These are phyloP conservation scores for Peronospora belbahrii DNA, from an alignment of 352 stramenopile species.

Conservation along the genomic window DNA sequence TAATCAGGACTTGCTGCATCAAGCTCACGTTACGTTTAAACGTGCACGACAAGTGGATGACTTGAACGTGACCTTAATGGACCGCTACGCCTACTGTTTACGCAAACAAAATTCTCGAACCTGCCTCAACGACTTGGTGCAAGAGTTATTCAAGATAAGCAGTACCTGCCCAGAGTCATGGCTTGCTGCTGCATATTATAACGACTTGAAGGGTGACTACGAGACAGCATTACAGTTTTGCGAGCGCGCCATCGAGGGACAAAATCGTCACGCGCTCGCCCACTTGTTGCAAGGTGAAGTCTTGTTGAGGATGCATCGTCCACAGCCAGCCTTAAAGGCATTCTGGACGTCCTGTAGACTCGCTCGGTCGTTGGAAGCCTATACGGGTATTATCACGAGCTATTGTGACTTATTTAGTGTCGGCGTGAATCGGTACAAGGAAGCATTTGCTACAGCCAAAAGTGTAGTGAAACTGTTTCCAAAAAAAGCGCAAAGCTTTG, in stretches of 20 bases:
- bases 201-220: slow-evolving; percentile 62
- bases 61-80: slow-evolving; percentile 53
- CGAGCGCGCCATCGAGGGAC: slow-evolving; percentile 46
- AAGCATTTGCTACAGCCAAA: slow-evolving; percentile 60
- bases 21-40: slow-evolving; percentile 45
- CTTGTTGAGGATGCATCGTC: slow-evolving; percentile 50
- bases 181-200: slow-evolving; percentile 71
- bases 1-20: slow-evolving; percentile 50
- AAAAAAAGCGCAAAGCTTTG: slow-evolving; percentile 57
- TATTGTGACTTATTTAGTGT: slow-evolving; percentile 63
- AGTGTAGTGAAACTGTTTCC: slow-evolving; percentile 65
- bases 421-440: slow-evolving; percentile 63
- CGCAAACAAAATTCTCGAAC: slow-evolving; percentile 32
- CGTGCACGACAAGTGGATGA: slow-evolving; percentile 58
- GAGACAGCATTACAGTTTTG: slow-evolving; percentile 65
- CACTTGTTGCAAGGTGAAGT: slow-evolving; percentile 56
- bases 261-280: slow-evolving; percentile 36
- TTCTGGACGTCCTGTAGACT: slow-evolving; percentile 64
- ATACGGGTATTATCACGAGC: slow-evolving; percentile 60
- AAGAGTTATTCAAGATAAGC: slow-evolving; percentile 61
- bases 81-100: slow-evolving; percentile 56
- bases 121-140: slow-evolving; percentile 59
- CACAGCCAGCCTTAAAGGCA: slow-evolving; percentile 50
- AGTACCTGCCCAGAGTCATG: slow-evolving; percentile 45
- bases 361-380: slow-evolving; percentile 54